These are phyloP conservation scores for Cladophialophora immunda DNA, from an alignment of 2,329 filamentous ascomycete species.

Conservation along the genomic window DNA sequence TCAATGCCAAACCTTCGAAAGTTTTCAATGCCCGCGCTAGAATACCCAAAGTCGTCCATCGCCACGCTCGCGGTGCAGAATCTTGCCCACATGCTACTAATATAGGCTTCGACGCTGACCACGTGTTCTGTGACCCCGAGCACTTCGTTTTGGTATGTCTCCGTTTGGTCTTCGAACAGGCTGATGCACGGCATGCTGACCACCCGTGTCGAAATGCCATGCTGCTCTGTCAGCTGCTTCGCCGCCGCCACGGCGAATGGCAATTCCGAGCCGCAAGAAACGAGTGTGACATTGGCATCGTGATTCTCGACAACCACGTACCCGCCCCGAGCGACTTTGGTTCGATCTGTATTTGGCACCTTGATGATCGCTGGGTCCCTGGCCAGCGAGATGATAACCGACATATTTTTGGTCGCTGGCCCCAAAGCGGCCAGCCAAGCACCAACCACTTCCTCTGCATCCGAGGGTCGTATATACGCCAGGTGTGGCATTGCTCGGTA, in stretches of 20 bases:
- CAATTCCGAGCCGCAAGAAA: slow-evolving; percentile 59
- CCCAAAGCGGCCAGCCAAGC: slow-evolving; percentile 61
- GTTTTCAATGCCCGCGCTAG: slow-evolving; percentile 18
- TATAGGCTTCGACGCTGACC: slow-evolving; percentile 59
- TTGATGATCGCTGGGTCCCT: slow-evolving; percentile 8
- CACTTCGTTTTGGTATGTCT: slow-evolving; percentile 54
- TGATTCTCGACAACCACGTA: slow-evolving; percentile 47
- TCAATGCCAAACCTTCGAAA: slow-evolving; percentile 21
- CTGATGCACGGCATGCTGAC: slow-evolving; percentile 58
- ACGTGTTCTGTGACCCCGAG: slow-evolving; percentile 46
- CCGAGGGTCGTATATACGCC: slow-evolving; percentile 64
- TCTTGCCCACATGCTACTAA: slow-evolving; percentile 17
- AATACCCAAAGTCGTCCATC: slow-evolving; percentile 22
- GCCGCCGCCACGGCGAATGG: slow-evolving; percentile 53
- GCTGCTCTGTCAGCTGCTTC: slow-evolving; percentile 48
- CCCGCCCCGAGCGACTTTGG: slow-evolving; percentile 48
- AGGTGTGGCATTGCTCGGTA: slow-evolving; percentile 69
- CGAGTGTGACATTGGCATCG: slow-evolving; percentile 52
- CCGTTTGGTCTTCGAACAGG: slow-evolving; percentile 56
- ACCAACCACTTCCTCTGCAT: slow-evolving; percentile 64
- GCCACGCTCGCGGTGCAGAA: slow-evolving; percentile 14
- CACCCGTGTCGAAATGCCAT: slow-evolving; percentile 50
- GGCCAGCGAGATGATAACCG: slow-evolving; percentile 50
- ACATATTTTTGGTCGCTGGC: slow-evolving; percentile 42
- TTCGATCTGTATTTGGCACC: slow-evolving; percentile 41